These are phyloP conservation scores for Penicillium macrosclerotiorum DNA, from an alignment of 495 filamentous ascomycete genomes.

Conservation along the genomic window DNA sequence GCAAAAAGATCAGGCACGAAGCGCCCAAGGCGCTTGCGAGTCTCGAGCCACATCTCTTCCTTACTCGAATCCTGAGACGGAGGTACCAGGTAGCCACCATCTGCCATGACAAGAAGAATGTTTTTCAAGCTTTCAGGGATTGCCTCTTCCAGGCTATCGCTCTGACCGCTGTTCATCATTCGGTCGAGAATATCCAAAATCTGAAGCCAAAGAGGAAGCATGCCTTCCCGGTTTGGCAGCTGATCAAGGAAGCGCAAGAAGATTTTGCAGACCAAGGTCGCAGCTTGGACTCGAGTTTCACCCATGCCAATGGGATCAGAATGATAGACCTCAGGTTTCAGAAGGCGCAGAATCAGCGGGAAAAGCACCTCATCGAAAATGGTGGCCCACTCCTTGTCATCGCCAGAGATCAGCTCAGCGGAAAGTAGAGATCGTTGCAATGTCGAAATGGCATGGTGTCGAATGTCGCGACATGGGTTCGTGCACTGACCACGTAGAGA, in stretches of 20 bases:
- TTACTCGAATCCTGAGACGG: conserved; percentile 47
- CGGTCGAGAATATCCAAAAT: conserved; percentile 95
- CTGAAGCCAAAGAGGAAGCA: conserved; percentile 88
- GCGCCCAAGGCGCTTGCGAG: conserved; percentile 84
- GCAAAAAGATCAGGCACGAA: conserved; percentile 76
- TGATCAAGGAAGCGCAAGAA: conserved; percentile 92
- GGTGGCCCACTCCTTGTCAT: conserved; percentile 87
- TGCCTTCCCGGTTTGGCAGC: conserved; percentile 80
- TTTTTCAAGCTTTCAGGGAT: conserved; percentile 97
- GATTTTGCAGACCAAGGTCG: conserved; percentile 87
- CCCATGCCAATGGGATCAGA: conserved; percentile 92
- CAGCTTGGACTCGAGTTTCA: conserved; percentile 89
- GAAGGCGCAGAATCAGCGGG: conserved; percentile 81
- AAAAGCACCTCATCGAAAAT: conserved; percentile 96
- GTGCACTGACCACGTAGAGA: conserved; percentile 85
- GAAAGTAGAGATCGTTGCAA: conserved; percentile 86
- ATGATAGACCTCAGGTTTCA: conserved; percentile 95
- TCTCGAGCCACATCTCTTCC: conserved; percentile 57
- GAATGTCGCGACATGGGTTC: conserved; percentile 92
- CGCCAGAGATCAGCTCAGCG: conserved; percentile 66
- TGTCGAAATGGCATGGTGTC: conserved; percentile 81
- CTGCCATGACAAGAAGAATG: conserved; percentile 92
- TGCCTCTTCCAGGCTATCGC: conserved; percentile 84
- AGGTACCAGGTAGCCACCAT: conserved; percentile 79
- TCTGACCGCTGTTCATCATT: conserved; percentile 94